Evolutionary conservation across 768 basidiomycete genomes (phyloP), one percentile per base, ranked within the genome.

Genomic region (Pisolithus orientalis): DNA sequence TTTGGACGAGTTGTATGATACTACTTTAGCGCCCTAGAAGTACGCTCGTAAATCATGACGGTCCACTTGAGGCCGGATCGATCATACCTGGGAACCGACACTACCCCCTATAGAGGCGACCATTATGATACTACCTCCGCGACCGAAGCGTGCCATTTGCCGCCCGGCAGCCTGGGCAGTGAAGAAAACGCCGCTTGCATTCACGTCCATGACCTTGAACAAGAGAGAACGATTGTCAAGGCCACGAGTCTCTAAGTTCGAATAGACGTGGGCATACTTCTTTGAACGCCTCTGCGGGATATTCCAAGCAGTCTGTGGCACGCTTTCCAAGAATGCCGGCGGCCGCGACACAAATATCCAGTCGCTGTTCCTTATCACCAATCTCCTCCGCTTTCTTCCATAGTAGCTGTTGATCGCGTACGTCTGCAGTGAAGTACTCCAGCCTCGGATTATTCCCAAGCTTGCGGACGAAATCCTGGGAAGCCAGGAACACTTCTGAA

Each of bases 1-100:
- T 67, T 90, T 90, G 70, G 83, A 85, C 45, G 79, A 75, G 68
- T 88, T 88, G 69, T 89, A 90, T n/a, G 84, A 79, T 47, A 83
- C 77, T 85, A 84, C 87, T 1, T 81, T 78, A 57, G 87, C 84
- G 57, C 80, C 85, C 87, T 86, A 55, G 25, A 6, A 29, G n/a
- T 16, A 50, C 11, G 55, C 52, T 50, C 14, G 51, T 25, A 47
- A 50, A 5, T 39, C 31, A n/a, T n/a, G 16, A 5, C 3, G 1
- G 4, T 1, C 1, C 24, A 16, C 9, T 14, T 14, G 32, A 17
- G n/a, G 0, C 28, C 5, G 28, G 7, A 29, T 29, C 17, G 37
- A 11, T 32, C 72, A 49, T 53, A 85, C 89, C 66, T 73, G 78
- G 67, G 89, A 88, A 46, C 84, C 83, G 56, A 89, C 76, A n/a